Percentiles rank a stretch among this genome's conserved stretches.
phyloP scores from a whole-genome alignment of 192 early-diverging fungal genomes.

The Geosiphon pyriformis region DNA sequence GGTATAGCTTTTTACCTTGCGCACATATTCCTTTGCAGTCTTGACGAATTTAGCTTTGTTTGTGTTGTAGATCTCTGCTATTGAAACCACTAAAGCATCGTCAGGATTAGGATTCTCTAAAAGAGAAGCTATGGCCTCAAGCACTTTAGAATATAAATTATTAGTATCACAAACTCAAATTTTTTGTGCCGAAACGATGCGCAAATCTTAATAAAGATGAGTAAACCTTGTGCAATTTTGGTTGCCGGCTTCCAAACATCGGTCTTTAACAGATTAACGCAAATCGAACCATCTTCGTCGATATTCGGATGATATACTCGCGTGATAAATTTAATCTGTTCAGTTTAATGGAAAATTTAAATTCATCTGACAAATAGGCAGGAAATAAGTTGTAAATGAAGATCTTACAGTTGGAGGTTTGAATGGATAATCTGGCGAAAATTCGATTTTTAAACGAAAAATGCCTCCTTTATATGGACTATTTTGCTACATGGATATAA shows the following conservation, averaged over 20 bases:
- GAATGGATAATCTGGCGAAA: constrained; percentile 73
- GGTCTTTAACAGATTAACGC: constrained; percentile 66
- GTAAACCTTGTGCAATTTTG: constrained; percentile 54
- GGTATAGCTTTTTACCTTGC: constrained; percentile 48
- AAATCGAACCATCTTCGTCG: constrained; percentile 78
- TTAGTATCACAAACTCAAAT: neutral
- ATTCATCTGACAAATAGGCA: neutral
- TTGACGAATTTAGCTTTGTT: constrained; percentile 60
- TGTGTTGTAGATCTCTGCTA: constrained; percentile 67
- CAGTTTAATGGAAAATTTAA: neutral
- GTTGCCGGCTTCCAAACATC: constrained; percentile 87
- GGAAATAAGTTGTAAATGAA: neutral
- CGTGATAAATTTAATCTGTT: constrained; percentile 46
- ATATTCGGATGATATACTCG: constrained; percentile 82
- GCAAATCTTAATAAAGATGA: constrained; percentile 12
- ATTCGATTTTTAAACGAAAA: constrained; percentile 66
- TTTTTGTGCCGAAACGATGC: neutral
- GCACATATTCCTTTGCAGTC: constrained; percentile 68
- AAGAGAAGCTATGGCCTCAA: constrained; percentile 56
- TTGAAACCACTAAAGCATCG: constrained; percentile 68
- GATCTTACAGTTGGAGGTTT: constrained; percentile 66
- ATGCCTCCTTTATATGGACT: constrained; percentile 68
- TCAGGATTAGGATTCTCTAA: constrained; percentile 76
- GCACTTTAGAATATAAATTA: constrained; percentile 37
- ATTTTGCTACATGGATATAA: constrained; percentile 38